Evolutionary conservation across 2,329 filamentous ascomycete species (phyloP).

Genomic region (Ophiostoma sp.): DNA sequence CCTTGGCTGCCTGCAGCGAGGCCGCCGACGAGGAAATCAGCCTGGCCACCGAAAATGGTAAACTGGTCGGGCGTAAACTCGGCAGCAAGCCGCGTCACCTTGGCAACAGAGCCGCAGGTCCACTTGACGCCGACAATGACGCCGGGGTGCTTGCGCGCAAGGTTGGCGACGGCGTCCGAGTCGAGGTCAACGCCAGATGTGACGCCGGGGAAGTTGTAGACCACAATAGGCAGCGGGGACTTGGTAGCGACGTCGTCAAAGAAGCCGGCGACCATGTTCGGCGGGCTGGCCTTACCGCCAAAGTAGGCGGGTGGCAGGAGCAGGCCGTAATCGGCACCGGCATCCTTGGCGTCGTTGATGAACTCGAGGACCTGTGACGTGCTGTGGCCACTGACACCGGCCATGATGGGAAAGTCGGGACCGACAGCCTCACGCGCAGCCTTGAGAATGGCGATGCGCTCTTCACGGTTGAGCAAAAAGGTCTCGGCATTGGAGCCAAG

Average conservation of each 20-base stretch:
- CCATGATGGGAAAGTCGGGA: conserved; percentile 53
- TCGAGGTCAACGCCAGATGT: conserved; percentile 64
- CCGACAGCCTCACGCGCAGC: conserved; percentile 51
- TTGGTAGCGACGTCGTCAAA: conserved; percentile 51
- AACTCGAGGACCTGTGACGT: conserved; percentile 58
- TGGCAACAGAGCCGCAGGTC: conserved; percentile 67
- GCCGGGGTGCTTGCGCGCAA: conserved; percentile 37
- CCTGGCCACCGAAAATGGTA: conserved; percentile 65
- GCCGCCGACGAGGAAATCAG: conserved; percentile 61
- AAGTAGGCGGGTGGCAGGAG: conserved; percentile 61
- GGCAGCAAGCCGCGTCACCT: conserved; percentile 56
- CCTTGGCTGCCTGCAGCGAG: conserved; percentile 54
- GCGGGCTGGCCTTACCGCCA: conserved; percentile 52
- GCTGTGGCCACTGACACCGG: conserved; percentile 59
- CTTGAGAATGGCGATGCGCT: conserved; percentile 43
- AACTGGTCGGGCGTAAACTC: conserved; percentile 52
- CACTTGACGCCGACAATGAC: conserved; percentile 35
- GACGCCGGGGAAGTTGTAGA: conserved; percentile 66
- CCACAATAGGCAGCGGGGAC: conserved; percentile 51
- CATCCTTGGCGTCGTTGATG: conserved; percentile 52
- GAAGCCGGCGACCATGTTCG: conserved; percentile 53
- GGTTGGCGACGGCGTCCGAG: conserved; percentile 52
- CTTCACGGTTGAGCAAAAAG: conserved; percentile 34
- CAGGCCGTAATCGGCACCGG: conserved; percentile 57
- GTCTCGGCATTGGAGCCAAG: conserved; percentile 36